phyloP scores from a whole-genome alignment of 768 basidiomycete genomes.

The Tubosaeta sp. region DNA sequence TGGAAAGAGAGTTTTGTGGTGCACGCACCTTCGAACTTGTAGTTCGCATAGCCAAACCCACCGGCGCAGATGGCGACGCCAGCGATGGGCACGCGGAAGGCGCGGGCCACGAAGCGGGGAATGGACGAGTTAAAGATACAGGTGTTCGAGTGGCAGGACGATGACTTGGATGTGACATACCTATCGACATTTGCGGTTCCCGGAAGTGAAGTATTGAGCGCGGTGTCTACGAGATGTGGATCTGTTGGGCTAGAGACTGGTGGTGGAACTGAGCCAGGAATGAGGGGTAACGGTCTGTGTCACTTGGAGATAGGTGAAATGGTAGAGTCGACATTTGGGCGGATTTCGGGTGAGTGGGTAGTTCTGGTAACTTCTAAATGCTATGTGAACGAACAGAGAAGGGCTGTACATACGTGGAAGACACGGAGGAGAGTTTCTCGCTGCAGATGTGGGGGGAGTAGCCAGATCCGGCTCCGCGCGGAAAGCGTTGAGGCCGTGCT shows the following conservation, averaged over 20 bases:
- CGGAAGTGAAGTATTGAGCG: constrained; percentile 19
- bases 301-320: constrained; percentile 28
- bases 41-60: constrained; percentile 90
- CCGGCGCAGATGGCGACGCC: constrained; percentile 89
- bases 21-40: constrained; percentile 98
- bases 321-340: constrained; percentile 18
- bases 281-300: constrained; percentile 26
- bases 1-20: no score
- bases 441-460: no score
- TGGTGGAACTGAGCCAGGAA: constrained; percentile 17
- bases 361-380: no score
- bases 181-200: constrained; percentile 17
- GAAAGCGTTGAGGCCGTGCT: constrained; percentile 15
- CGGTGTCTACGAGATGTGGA: constrained; percentile 10
- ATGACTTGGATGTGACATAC: no score
- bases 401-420: no score
- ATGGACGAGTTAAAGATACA: constrained; percentile 85
- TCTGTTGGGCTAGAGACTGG: constrained; percentile 16
- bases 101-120: constrained; percentile 82
- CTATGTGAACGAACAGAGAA: no score
- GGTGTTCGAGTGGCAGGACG: no score
- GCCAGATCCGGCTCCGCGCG: constrained; percentile 19
- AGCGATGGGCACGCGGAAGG: constrained; percentile 84
- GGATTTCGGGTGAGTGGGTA: constrained; percentile 15
- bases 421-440: no score